A percentile compares a stretch with the other conserved stretches of the same genome.
Evolutionary conservation across 2,329 filamentous ascomycete species (phyloP).

Genomic region (Metarhizium brunneum): DNA sequence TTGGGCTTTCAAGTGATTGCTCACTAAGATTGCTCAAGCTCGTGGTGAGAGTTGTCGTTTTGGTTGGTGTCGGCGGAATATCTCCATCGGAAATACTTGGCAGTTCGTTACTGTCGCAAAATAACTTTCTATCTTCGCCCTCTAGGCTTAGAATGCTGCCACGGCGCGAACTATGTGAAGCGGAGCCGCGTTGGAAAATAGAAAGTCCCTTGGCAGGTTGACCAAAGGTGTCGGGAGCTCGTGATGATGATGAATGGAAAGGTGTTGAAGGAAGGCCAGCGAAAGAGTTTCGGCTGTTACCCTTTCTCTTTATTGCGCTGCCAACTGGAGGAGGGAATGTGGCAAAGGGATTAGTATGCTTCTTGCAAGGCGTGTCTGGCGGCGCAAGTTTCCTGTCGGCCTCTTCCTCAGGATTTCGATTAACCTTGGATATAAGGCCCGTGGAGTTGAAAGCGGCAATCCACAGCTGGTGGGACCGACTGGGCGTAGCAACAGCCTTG

Average conservation of each 20-base stretch:
- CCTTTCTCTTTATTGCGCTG: slow-evolving; percentile 53
- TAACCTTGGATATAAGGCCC: slow-evolving; percentile 89
- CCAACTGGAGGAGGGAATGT: slow-evolving; percentile 52
- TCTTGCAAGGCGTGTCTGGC: slow-evolving; percentile 95
- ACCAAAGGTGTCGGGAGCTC: slow-evolving; percentile 38
- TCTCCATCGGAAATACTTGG: slow-evolving; percentile 38
- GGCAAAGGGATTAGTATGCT: slow-evolving; percentile 60
- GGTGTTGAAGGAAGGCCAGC: slow-evolving; percentile 68
- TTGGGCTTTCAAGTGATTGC: slow-evolving; percentile 36
- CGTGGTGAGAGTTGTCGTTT: slow-evolving; percentile 42
- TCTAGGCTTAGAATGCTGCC: slow-evolving; percentile 76
- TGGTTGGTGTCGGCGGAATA: slow-evolving; percentile 89
- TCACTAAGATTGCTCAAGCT: slow-evolving; percentile 30
- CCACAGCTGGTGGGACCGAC: slow-evolving; percentile 48
- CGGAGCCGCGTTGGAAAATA: slow-evolving; percentile 53
- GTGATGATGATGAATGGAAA: slow-evolving; percentile 52
- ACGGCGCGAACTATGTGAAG: slow-evolving; percentile 34
- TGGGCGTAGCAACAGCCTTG: slow-evolving; percentile 36
- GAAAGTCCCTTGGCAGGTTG: slow-evolving; percentile 53
- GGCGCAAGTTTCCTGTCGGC: slow-evolving; percentile 55
- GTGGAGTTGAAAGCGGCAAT: slow-evolving; percentile 89
- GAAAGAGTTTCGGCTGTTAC: slow-evolving; percentile 60
- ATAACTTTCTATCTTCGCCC: slow-evolving; percentile 57
- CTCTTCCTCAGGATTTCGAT: slow-evolving; percentile 67
- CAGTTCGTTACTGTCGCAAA: slow-evolving; percentile 21